Evolutionary conservation across 768 basidiomycete genomes (phyloP).

Genomic region (Mycena vitilis): DNA sequence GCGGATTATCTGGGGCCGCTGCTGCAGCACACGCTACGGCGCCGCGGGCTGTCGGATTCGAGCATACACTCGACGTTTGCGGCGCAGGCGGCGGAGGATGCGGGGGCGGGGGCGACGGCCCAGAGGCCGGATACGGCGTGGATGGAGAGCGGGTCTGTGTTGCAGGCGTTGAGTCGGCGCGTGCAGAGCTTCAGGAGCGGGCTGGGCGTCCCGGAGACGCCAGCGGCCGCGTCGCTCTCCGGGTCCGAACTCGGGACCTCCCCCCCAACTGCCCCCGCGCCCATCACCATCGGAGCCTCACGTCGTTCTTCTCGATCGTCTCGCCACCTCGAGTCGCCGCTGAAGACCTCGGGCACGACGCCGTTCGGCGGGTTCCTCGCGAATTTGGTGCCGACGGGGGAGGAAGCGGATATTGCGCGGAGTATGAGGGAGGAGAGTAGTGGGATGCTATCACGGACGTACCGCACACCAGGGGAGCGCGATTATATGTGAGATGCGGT

Average conservation of each 20-base stretch:
- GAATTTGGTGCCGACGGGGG: constrained; percentile 31
- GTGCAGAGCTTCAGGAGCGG: constrained; percentile 58
- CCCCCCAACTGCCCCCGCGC: constrained; percentile 19
- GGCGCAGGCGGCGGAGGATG: constrained; percentile 43
- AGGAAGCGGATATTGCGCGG: constrained; percentile 26
- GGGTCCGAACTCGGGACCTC: constrained; percentile 27
- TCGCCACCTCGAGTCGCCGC: background rate
- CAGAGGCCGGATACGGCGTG: constrained; percentile 41
- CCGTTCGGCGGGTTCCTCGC: constrained; percentile 21
- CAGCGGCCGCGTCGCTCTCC: constrained; percentile 5
- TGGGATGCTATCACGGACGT: constrained; percentile 23
- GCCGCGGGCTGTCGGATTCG: constrained; percentile 90
- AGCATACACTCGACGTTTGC: constrained; percentile 91
- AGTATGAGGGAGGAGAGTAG: constrained; percentile 25
- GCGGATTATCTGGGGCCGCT: constrained; percentile 63
- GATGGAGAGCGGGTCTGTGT: constrained; percentile 60
- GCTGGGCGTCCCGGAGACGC: constrained; percentile 3
- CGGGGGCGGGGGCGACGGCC: constrained; percentile 51
- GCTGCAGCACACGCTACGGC: constrained; percentile 73
- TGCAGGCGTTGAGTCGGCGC: constrained; percentile 65
- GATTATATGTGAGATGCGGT: constrained; percentile 15
- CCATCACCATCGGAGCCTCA: constrained; percentile 6
- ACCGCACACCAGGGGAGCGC: constrained; percentile 17
- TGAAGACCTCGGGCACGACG: constrained; percentile 10
- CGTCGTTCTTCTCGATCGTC: constrained; percentile 24